Base-by-base conservation (phyloP, 2,329 filamentous ascomycete species). In the Tolypocladium paradoxum region DNA sequence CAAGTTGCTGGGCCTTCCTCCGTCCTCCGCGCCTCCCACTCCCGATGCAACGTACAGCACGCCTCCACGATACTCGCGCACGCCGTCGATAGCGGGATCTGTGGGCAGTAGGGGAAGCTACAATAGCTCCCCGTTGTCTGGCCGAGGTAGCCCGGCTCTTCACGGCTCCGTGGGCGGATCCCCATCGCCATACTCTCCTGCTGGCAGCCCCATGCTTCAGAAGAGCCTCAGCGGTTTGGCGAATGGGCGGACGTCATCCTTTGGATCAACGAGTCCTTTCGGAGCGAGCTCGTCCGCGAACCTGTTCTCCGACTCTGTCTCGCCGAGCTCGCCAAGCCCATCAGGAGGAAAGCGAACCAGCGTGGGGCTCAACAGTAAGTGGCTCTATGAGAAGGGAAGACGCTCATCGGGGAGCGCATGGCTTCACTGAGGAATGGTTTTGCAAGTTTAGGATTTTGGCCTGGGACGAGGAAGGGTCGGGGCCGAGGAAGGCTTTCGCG, bases 331-430 rank as follows among this genome's bases (percentile, higher is more conserved):
- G 20, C 87, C 88, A 1, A 91, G 84, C 58, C 87, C 88, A 1
- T 72, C 72, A 6, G 71, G 75, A 6, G 77, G 79, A 37, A 90
- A 87, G 72, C 79, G 83, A 53, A 84, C 85, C 43, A 90, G 82
- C 59, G 82, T 95, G 51, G 83, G 84, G 0, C 65, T 96, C 64
- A 96, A 92, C 70, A 96, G 84, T 73, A 95, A 93, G 72, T 97
- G 92, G 92, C 70, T 96, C 55, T 97, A 96, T 65, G 90, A 96
- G 69, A 88, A 84, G 70, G 86, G 87, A 62, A 74, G 83, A 66
- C 67, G 83, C 66, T 72, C 78, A 60, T 74, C 76, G 50, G 67
- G 73, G 12, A 75, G 67, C 53, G 63, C 69, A 34, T 76, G 72
- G 69, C 59, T 64, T 49, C 64, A 68, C 48, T 71, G 45, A 65